Evolutionary conservation across 176 grass and related monocot species (phyloP).

Genomic region (Ampelocalamus luodianensis): DNA sequence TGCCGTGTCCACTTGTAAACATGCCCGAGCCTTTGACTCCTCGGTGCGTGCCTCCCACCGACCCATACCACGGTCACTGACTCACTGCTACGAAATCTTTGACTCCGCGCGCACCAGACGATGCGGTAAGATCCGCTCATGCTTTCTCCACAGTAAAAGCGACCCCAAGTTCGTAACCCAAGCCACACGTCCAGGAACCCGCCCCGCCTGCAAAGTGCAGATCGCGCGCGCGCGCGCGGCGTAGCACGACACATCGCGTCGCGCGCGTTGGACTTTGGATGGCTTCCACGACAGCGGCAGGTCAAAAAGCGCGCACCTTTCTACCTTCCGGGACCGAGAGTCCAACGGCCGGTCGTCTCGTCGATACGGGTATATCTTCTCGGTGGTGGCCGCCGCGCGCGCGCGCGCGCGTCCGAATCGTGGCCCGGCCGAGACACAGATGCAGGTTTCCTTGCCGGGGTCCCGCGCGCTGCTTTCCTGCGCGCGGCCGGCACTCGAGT

Average conservation of each 20-base stretch:
- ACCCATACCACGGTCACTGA: neutral
- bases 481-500: neutral
- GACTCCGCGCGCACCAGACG: slow-evolving; percentile 14
- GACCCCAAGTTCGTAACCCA: neutral
- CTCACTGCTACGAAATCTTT: slow-evolving; percentile 22
- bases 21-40: neutral
- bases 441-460: slow-evolving; percentile 60
- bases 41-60: neutral
- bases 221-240: neutral
- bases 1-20: neutral
- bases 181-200: neutral
- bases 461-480: slow-evolving; percentile 46
- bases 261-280: neutral
- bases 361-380: neutral
- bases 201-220: neutral
- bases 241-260: neutral
- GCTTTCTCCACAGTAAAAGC: slow-evolving; percentile 6
- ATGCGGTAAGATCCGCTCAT: slow-evolving; percentile 2
- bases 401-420: slow-evolving; percentile 44
- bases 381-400: neutral
- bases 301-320: slow-evolving; percentile 4
- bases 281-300: slow-evolving; percentile 39
- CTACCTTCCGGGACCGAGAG: neutral
- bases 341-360: neutral
- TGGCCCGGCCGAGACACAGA: slow-evolving; percentile 59